Evolutionary conservation across 768 basidiomycete species (phyloP).

Genomic region (Boletus sensibilis): DNA sequence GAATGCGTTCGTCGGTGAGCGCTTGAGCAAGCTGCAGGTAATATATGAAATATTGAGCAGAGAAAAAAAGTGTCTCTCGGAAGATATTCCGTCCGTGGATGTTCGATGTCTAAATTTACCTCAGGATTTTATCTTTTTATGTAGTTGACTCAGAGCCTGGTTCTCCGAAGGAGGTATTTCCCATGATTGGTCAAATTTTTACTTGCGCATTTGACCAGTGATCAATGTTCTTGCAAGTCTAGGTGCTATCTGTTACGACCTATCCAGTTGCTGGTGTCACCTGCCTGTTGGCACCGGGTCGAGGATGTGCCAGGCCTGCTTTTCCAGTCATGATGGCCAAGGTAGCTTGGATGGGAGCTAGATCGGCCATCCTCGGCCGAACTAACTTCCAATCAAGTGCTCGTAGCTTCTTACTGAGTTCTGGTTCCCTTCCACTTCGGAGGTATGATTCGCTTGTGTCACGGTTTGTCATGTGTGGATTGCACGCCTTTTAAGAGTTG

Average conservation of each 20-base stretch:
- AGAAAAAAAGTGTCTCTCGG: background rate
- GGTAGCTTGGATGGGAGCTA: background rate
- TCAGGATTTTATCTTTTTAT: background rate
- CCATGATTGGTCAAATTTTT: background rate
- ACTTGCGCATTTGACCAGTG: background rate
- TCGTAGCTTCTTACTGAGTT: background rate
- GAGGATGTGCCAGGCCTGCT: background rate
- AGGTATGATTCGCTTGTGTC: background rate
- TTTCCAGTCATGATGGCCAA: background rate
- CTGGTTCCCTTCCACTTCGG: background rate
- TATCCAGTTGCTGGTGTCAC: background rate
- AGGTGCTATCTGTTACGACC: background rate
- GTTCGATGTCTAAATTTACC: background rate
- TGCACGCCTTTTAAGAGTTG: slow-evolving; percentile 2
- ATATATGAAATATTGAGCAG: background rate
- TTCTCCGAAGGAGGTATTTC: background rate
- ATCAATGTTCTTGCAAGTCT: background rate
- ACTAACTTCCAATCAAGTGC: background rate
- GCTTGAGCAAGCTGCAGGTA: background rate
- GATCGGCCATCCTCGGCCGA: slow-evolving; percentile 13
- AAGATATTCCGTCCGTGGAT: background rate
- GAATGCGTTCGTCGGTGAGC: background rate
- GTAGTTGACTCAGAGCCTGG: background rate
- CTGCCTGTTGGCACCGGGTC: background rate
- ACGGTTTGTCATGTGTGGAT: background rate